Conservation (phyloP, 2,329 filamentous ascomycete genomes). For the Penicillium thymicola region DNA sequence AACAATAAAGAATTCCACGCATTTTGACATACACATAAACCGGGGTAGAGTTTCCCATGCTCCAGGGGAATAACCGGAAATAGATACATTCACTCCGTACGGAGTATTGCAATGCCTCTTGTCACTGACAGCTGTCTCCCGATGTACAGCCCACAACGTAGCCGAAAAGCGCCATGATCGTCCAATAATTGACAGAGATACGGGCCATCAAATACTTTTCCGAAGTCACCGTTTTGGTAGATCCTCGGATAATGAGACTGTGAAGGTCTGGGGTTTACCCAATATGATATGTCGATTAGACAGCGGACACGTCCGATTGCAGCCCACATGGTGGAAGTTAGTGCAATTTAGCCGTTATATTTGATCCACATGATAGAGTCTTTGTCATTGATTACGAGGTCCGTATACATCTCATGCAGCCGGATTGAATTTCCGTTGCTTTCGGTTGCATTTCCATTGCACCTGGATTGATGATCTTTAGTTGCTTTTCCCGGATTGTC, state of each 20-base stretch:
- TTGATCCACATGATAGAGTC: neutral
- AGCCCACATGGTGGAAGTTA: neutral
- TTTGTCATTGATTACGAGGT: neutral
- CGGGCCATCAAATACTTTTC: neutral
- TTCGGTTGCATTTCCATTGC: neutral
- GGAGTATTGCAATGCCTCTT: neutral
- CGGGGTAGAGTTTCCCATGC: neutral
- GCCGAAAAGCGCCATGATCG: slow-evolving; percentile 1
- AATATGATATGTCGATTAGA: neutral
- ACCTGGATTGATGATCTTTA: neutral
- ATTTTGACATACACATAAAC: neutral
- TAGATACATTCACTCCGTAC: neutral
- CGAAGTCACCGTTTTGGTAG: neutral
- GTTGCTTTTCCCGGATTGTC: neutral
- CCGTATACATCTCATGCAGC: neutral
- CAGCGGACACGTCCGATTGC: neutral
- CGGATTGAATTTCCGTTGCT: neutral
- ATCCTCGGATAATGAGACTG: neutral
- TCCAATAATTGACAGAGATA: slow-evolving; percentile 3
- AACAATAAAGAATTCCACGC: neutral
- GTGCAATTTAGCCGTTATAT: neutral
- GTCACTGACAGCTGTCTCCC: neutral
- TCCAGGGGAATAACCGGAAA: neutral
- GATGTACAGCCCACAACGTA: neutral
- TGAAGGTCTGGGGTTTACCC: neutral